These are phyloP conservation scores for Saposhnikovia divaricata DNA, from an alignment of 129 eudicot species.

Conservation along the genomic window DNA sequence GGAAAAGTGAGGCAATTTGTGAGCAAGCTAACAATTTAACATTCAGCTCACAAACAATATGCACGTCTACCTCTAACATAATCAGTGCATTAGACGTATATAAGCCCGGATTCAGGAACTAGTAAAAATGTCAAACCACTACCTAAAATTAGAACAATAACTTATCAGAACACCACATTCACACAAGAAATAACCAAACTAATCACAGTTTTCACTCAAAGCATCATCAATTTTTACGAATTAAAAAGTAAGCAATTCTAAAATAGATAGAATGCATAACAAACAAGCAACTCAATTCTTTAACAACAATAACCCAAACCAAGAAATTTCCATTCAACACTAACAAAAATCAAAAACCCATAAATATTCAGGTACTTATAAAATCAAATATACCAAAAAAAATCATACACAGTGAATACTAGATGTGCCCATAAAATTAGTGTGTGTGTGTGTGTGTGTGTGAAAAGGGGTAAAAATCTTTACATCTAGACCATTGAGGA, in stretches of 20 bases:
- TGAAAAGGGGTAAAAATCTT: background rate
- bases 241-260: background rate
- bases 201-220: background rate
- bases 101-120: background rate
- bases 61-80: background rate
- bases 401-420: no score
- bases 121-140: background rate
- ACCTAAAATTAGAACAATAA: background rate
- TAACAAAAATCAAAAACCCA: background rate
- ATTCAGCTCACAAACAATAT: background rate
- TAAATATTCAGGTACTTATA: background rate
- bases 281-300: background rate
- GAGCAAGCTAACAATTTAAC: background rate
- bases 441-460: background rate
- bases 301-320: background rate
- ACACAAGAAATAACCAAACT: background rate
- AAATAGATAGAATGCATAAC: background rate
- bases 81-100: background rate
- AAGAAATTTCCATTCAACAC: background rate
- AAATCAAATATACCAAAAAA: background rate
- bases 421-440: no score
- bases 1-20: background rate
- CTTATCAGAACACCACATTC: background rate
- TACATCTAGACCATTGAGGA: conserved; percentile 4
- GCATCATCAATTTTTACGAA: background rate